Conservation (phyloP, 1,284 basidiomycete species). For the Agaricales sp. region DNA sequence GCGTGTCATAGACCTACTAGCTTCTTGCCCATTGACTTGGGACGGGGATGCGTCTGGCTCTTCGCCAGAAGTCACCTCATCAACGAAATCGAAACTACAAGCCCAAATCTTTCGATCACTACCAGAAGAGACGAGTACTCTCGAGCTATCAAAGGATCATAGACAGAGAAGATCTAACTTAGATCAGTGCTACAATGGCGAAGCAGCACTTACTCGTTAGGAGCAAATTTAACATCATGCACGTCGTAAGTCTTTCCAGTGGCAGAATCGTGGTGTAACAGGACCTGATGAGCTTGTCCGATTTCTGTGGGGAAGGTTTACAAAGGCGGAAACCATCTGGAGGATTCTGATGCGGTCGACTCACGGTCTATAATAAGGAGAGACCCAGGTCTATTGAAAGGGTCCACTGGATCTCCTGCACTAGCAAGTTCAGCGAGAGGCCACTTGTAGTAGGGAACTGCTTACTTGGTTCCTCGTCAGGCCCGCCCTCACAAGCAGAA, state of each 20-base stretch:
- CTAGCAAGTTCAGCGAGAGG: no score
- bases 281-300: not conserved
- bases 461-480: no score
- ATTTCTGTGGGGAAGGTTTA: not conserved
- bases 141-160: constrained; percentile 10
- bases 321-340: not conserved
- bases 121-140: not conserved
- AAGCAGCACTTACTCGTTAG: constrained; percentile 16
- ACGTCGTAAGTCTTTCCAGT: constrained; percentile 27
- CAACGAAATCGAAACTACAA: not conserved
- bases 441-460: no score
- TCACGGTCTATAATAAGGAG: no score
- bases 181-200: constrained; percentile 11
- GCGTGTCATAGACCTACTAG: constrained; percentile 1
- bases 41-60: no score
- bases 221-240: constrained; percentile 30
- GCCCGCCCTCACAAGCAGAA: not conserved
- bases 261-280: not conserved
- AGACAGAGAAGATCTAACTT: constrained; percentile 24
- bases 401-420: no score
- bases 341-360: not conserved
- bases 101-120: not conserved
- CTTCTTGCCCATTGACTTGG: no score
- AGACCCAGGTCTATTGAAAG: no score
- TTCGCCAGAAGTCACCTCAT: no score